Evolutionary conservation across 2,329 filamentous ascomycete species (phyloP).

Genomic region (Pleoardoris graminearum): DNA sequence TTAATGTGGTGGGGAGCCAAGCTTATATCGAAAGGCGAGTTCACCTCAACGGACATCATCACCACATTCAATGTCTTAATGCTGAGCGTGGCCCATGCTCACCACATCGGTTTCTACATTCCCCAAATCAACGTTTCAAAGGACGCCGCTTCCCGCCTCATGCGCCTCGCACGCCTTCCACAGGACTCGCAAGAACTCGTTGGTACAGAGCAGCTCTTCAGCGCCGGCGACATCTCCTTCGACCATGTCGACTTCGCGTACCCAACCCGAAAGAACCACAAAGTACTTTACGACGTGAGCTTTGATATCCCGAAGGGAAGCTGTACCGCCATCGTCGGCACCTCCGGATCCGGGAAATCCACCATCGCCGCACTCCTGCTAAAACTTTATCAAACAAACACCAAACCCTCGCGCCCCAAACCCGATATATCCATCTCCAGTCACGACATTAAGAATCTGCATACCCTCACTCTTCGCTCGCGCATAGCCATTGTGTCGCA

Average conservation of each 20-base stretch:
- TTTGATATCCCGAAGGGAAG: constrained; percentile 65
- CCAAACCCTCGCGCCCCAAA: constrained; percentile 1
- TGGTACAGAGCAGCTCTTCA: constrained; percentile 51
- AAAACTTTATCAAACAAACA: constrained; percentile 62
- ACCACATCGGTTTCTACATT: constrained; percentile 70
- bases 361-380: constrained; percentile 77
- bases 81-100: constrained; percentile 77
- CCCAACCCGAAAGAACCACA: constrained; percentile 57
- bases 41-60: constrained; percentile 63
- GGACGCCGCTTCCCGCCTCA: constrained; percentile 71
- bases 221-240: constrained; percentile 61
- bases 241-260: constrained; percentile 72
- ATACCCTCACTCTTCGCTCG: constrained; percentile 63
- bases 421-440: constrained; percentile 61
- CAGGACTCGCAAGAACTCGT: constrained; percentile 61
- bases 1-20: constrained; percentile 81
- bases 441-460: constrained; percentile 60
- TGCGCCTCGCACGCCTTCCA: constrained; percentile 69
- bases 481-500: constrained; percentile 72
- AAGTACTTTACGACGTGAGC: constrained; percentile 67
- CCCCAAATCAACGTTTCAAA: constrained; percentile 79
- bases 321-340: constrained; percentile 77
- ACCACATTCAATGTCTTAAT: constrained; percentile 80
- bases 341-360: constrained; percentile 88
- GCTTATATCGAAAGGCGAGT: constrained; percentile 59